Percentiles rank a stretch among this genome's conserved stretches.
phyloP scores from a whole-genome alignment of 1,284 basidiomycete genomes.

The Sporisorium sorghi region DNA sequence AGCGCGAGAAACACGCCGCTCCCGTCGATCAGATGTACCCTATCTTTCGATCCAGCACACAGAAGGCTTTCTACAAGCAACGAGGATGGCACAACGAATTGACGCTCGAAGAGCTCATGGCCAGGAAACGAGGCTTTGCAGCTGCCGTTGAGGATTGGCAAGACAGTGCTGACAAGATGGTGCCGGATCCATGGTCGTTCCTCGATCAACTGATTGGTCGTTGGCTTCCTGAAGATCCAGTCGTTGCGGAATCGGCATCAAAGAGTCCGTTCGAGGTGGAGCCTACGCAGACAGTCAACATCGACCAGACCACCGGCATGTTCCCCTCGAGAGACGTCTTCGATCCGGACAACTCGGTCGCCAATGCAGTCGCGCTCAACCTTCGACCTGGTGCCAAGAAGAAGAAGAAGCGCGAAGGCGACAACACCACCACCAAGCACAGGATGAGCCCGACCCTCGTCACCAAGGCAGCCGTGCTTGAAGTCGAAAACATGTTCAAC shows the following conservation, averaged over 20 bases:
- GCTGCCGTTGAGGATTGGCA: slow-evolving; percentile 38
- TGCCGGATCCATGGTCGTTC: slow-evolving; percentile 57
- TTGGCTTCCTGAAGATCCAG: slow-evolving; percentile 52
- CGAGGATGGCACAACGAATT: slow-evolving; percentile 49
- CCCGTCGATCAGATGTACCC: slow-evolving; percentile 62
- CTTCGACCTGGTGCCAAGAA: slow-evolving; percentile 43
- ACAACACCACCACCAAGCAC: slow-evolving; percentile 33
- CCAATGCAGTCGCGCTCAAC: slow-evolving; percentile 51
- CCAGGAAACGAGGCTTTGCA: slow-evolving; percentile 25
- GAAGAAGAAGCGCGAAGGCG: slow-evolving; percentile 48
- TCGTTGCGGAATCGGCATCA: background rate
- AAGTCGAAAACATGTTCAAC: slow-evolving; percentile 67
- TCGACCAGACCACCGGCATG: slow-evolving; percentile 40
- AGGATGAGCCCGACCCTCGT: slow-evolving; percentile 58
- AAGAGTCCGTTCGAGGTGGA: slow-evolving; percentile 13
- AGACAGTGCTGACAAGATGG: slow-evolving; percentile 11
- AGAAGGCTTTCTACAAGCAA: slow-evolving; percentile 40
- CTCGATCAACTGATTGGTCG: slow-evolving; percentile 55
- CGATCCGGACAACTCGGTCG: slow-evolving; percentile 51
- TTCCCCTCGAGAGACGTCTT: slow-evolving; percentile 44
- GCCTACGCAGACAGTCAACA: slow-evolving; percentile 32
- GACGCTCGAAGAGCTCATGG: slow-evolving; percentile 61
- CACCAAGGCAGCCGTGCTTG: slow-evolving; percentile 61
- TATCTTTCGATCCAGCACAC: slow-evolving; percentile 18
- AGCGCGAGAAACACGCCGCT: slow-evolving; percentile 58